These are phyloP conservation scores for Komagataella pseudopastoris DNA, from an alignment of 805 yeast species.

Conservation along the genomic window DNA sequence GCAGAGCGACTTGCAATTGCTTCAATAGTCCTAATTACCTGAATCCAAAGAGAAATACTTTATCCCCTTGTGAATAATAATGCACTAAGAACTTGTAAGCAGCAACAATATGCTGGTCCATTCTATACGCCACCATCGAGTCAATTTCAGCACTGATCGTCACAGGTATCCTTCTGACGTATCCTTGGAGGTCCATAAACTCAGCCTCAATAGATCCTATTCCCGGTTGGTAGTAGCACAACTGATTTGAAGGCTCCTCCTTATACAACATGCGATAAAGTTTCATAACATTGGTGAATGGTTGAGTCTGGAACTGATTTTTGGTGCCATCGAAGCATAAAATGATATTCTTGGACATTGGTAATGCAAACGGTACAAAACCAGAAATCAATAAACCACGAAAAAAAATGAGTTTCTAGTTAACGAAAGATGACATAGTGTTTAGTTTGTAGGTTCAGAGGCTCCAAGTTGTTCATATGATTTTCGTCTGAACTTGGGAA, in stretches of 20 bases:
- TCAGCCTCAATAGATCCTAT: constrained; percentile 39
- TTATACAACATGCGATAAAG: constrained; percentile 33
- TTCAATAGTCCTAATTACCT: constrained; percentile 13
- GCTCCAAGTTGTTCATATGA: constrained; percentile 1
- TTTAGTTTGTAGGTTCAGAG: not conserved
- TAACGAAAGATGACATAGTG: no score
- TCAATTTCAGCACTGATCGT: constrained; percentile 16
- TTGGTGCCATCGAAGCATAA: constrained; percentile 55
- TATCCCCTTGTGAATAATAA: constrained; percentile 34
- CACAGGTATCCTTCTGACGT: constrained; percentile 4
- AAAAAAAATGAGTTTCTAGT: not conserved
- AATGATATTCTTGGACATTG: constrained; percentile 26
- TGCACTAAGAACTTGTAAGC: constrained; percentile 42
- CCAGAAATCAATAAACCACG: not conserved
- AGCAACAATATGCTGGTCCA: constrained; percentile 41
- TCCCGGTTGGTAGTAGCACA: constrained; percentile 60
- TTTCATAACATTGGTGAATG: constrained; percentile 41
- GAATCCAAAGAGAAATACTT: constrained; percentile 44
- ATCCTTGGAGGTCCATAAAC: constrained; percentile 10
- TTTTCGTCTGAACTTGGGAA: constrained; percentile 6
- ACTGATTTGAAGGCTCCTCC: constrained; percentile 26
- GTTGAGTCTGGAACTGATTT: constrained; percentile 40
- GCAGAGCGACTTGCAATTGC: not conserved
- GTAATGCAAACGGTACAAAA: not conserved
- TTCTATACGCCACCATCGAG: constrained; percentile 35